These are phyloP conservation scores for Diaporthe sp. DNA, from an alignment of 2,329 filamentous ascomycete species.

Conservation along the genomic window DNA sequence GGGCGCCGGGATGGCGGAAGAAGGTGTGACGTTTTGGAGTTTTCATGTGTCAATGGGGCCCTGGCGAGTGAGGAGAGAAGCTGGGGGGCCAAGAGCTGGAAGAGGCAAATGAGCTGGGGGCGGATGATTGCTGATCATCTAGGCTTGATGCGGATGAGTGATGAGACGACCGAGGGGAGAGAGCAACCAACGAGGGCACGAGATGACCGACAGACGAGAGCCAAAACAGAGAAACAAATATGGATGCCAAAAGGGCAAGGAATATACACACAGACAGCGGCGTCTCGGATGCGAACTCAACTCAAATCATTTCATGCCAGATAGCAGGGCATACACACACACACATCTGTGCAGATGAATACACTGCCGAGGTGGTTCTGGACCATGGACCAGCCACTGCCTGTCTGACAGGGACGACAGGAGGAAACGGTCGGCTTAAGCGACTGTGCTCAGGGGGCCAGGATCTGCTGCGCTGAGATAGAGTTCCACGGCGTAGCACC, in stretches of 20 bases:
- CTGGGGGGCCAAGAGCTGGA: background rate
- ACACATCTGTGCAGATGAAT: background rate
- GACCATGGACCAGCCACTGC: background rate
- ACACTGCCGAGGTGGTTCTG: background rate
- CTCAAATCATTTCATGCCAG: background rate
- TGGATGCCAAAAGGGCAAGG: background rate
- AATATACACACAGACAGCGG: background rate
- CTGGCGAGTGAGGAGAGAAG: constrained; percentile 4
- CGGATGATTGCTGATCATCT: constrained; percentile 10
- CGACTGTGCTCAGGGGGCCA: constrained; percentile 14
- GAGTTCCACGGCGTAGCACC: constrained; percentile 24
- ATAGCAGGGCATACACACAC: background rate
- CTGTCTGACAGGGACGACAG: background rate
- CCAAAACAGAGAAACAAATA: background rate
- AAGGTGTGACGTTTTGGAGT: constrained; percentile 15
- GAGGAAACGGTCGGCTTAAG: constrained; percentile 13
- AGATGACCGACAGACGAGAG: background rate
- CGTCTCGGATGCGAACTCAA: constrained; percentile 4
- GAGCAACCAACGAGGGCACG: background rate
- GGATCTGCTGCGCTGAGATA: constrained; percentile 4
- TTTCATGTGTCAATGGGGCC: constrained; percentile 21
- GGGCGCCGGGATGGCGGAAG: background rate
- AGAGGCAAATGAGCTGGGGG: background rate
- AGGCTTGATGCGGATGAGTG: constrained; percentile 9
- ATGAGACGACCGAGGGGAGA: background rate